Evolutionary conservation across 1,284 basidiomycete species (phyloP).

Genomic region (Wallemia hederae): DNA sequence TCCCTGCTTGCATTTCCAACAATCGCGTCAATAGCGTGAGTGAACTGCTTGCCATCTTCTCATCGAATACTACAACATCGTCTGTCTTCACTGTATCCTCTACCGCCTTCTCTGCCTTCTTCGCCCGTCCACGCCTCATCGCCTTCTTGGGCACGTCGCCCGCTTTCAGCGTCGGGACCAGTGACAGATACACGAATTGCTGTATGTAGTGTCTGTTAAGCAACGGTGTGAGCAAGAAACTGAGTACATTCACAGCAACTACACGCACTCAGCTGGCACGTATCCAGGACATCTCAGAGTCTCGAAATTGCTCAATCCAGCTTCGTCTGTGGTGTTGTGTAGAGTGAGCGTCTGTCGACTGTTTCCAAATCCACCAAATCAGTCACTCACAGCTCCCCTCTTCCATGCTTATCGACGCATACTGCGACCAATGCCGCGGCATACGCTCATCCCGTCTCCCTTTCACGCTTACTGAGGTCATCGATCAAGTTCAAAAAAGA

Average conservation of each 20-base stretch:
- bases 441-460: background rate
- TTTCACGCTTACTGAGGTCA: background rate
- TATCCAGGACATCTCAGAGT: background rate
- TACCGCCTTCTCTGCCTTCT: background rate
- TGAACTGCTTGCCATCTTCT: background rate
- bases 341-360: no score
- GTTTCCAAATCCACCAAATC: background rate
- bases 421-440: background rate
- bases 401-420: background rate
- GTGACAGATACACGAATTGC: background rate
- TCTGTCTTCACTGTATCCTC: background rate
- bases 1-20: background rate
- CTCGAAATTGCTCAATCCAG: background rate
- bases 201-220: background rate
- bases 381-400: background rate
- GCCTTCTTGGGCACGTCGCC: background rate
- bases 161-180: slow-evolving; percentile 1
- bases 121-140: background rate
- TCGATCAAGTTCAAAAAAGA: background rate
- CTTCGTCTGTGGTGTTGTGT: background rate
- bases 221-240: slow-evolving; percentile 4
- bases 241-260: background rate
- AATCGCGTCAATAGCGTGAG: background rate
- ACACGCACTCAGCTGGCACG: background rate
- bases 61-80: background rate